Conservation (phyloP, 2,329 filamentous ascomycete species). For the Seiridium cupressi region DNA sequence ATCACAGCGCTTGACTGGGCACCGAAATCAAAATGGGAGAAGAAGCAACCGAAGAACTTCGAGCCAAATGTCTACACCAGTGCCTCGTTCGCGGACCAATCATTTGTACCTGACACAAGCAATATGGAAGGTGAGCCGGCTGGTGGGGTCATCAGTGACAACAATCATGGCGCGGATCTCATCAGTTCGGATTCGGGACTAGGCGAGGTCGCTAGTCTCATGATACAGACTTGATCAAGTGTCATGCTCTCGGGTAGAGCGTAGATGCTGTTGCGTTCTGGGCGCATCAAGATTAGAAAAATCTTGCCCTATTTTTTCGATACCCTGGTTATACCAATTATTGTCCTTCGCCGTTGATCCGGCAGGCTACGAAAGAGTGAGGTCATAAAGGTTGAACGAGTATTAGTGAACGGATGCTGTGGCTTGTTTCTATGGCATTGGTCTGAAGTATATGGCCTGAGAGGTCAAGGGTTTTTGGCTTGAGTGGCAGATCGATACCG, state of each 20-base stretch:
- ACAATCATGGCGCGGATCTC: not conserved
- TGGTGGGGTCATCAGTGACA: not conserved
- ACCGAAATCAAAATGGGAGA: slow-evolving; percentile 10
- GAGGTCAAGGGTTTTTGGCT: too few species aligned
- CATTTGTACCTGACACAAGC: not conserved
- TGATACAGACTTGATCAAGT: not conserved
- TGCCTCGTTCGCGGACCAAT: not conserved
- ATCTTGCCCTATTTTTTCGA: not conserved
- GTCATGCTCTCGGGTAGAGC: not conserved
- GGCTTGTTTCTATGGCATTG: too few species aligned
- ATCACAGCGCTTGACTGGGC: slow-evolving; percentile 19
- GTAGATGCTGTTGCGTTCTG: not conserved
- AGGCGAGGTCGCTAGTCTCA: slow-evolving; percentile 4
- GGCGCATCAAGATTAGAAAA: not conserved
- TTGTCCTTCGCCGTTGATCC: too few species aligned
- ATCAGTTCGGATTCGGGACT: not conserved
- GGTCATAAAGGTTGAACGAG: too few species aligned
- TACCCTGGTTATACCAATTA: not conserved
- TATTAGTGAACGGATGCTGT: too few species aligned
- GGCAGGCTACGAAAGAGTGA: too few species aligned
- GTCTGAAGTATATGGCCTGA: too few species aligned
- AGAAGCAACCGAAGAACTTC: not conserved
- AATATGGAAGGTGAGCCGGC: not conserved
- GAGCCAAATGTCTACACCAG: not conserved
- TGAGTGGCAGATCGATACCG: too few species aligned